phyloP scores from a whole-genome alignment of 805 yeast genomes.

The Saccharomycopsis fermentans region DNA sequence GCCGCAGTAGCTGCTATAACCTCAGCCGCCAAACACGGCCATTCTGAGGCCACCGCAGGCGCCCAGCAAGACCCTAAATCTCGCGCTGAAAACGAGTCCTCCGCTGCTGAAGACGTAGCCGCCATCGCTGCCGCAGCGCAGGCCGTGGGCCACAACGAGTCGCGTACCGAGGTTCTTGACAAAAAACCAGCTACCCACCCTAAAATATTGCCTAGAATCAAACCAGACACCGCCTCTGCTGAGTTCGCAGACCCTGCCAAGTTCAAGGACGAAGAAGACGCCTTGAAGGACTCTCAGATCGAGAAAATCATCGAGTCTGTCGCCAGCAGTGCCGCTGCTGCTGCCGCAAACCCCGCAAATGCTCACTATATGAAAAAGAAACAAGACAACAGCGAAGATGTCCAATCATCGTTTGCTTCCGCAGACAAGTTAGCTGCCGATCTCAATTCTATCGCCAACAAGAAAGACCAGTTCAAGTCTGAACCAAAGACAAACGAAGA shows the following conservation, averaged over 20 bases:
- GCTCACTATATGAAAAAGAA: neutral
- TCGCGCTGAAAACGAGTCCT: neutral
- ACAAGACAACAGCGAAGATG: neutral
- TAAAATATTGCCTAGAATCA: neutral
- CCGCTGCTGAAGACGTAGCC: neutral
- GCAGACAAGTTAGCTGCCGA: neutral
- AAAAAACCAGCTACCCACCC: neutral
- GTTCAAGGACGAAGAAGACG: neutral
- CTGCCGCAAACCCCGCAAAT: neutral
- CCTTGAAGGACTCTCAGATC: neutral
- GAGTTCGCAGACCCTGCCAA: neutral
- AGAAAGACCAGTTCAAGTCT: neutral
- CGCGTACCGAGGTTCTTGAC: neutral
- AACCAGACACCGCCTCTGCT: neutral
- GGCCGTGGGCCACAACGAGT: neutral
- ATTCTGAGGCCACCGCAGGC: neutral
- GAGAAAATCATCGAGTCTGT: neutral
- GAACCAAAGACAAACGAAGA: neutral
- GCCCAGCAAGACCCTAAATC: neutral
- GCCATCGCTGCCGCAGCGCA: conserved; percentile 7
- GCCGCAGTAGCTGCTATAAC: neutral
- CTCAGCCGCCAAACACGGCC: neutral
- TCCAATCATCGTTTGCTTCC: neutral
- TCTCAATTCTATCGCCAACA: neutral
- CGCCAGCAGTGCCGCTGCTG: neutral